Evolutionary conservation across 176 grass and related monocot species (phyloP).

Genomic region (Musa beccarii): DNA sequence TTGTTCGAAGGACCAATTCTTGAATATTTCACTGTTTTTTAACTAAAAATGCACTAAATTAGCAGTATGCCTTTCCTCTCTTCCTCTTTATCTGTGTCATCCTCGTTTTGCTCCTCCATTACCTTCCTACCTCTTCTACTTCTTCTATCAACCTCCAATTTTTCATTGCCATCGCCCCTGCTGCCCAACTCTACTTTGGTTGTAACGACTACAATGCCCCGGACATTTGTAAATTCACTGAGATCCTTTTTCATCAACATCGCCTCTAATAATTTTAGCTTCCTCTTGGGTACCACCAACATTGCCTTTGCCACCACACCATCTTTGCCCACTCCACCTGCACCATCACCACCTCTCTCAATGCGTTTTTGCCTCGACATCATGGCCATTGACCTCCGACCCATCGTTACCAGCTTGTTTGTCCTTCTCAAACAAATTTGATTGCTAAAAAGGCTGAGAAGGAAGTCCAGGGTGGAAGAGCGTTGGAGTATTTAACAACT

Average conservation of each 20-base stretch:
- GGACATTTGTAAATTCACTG: not conserved
- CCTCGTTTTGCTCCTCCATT: not conserved
- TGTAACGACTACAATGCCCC: not conserved
- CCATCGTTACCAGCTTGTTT: not conserved
- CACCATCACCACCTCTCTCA: not conserved
- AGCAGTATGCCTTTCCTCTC: not conserved
- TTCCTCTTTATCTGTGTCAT: not conserved
- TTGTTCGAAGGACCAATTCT: not conserved
- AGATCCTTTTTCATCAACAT: not conserved
- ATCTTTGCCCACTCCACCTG: not conserved
- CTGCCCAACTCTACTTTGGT: not conserved
- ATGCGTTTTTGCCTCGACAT: not conserved
- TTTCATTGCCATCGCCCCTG: not conserved
- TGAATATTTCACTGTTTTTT: not conserved
- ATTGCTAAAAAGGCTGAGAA: not conserved
- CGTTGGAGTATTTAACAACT: not conserved
- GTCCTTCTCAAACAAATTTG: not conserved
- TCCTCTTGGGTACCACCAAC: not conserved
- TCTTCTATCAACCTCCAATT: no score
- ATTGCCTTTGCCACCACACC: not conserved
- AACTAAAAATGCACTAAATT: not conserved
- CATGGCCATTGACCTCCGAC: not conserved
- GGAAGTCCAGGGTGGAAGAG: not conserved
- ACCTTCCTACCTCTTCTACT: not conserved
- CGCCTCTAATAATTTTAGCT: not conserved